A percentile compares a stretch with the other conserved stretches of the same genome.
phyloP scores from a whole-genome alignment of 441 rosid species.

The Mallotus japonicus region DNA sequence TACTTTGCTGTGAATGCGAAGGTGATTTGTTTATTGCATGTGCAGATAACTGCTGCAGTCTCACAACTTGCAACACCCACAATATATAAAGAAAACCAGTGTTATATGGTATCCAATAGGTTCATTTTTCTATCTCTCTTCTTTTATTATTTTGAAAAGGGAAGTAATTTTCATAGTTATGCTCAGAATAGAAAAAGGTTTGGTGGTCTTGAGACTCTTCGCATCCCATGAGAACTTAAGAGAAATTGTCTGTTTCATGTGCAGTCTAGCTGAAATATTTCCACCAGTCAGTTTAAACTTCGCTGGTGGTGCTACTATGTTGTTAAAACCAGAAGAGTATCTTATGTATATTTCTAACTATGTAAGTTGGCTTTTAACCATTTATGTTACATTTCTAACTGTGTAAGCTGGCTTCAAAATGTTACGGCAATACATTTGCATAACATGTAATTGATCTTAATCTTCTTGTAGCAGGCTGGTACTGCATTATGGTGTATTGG shows the following conservation, averaged over 20 bases:
- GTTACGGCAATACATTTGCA: neutral
- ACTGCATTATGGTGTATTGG: constrained; percentile 90
- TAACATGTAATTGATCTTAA: constrained; percentile 12
- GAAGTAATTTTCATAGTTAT: constrained; percentile 3
- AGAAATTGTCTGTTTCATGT: constrained; percentile 20
- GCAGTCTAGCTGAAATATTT: constrained; percentile 62
- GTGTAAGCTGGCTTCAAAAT: constrained; percentile 42
- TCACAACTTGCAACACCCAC: constrained; percentile 62
- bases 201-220: neutral
- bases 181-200: constrained; percentile 1
- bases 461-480: constrained; percentile 51
- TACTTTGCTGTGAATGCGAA: constrained; percentile 11
- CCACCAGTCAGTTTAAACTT: constrained; percentile 84
- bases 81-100: constrained; percentile 57
- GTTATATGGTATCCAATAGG: constrained; percentile 82
- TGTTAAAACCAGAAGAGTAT: constrained; percentile 75
- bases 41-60: constrained; percentile 62
- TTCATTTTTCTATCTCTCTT: constrained; percentile 24
- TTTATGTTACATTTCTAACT: constrained; percentile 43
- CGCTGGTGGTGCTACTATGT: constrained; percentile 78
- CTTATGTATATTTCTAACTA: constrained; percentile 59
- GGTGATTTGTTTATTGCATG: constrained; percentile 16
- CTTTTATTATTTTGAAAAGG: neutral
- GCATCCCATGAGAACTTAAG: constrained; percentile 13
- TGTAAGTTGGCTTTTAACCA: constrained; percentile 42